phyloP scores from a whole-genome alignment of 345 rosid genomes.

The Garcia nutans region DNA sequence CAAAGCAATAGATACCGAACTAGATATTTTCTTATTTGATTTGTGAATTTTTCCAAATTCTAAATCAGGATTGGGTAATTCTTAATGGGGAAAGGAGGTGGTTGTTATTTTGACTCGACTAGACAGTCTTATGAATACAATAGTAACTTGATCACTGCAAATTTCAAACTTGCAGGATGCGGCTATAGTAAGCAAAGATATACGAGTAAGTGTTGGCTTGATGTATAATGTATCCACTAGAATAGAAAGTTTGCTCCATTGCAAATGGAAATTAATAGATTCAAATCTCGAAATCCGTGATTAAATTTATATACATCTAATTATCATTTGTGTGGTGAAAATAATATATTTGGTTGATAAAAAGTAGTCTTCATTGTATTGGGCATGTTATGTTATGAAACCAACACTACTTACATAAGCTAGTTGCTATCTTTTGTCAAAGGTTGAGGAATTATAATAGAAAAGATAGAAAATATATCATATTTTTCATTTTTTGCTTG shows the following conservation, averaged over 20 bases:
- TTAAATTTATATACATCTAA: neutral
- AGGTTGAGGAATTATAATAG: no score
- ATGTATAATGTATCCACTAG: neutral
- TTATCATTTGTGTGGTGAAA: neutral
- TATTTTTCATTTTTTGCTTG: no score
- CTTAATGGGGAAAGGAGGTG: no score
- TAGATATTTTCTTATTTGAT: no score
- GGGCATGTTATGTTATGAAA: neutral
- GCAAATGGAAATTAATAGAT: neutral
- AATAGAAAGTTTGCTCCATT: neutral
- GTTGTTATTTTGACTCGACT: no score
- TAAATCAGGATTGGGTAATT: no score
- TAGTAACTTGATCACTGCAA: conserved; percentile 12
- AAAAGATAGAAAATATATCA: no score
- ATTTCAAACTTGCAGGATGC: conserved; percentile 7
- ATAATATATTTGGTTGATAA: neutral
- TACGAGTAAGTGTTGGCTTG: neutral
- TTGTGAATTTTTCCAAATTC: no score
- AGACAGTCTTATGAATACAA: no score
- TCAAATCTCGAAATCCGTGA: neutral
- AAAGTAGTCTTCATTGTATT: conserved; percentile 13
- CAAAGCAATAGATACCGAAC: no score
- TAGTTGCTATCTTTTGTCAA: neutral
- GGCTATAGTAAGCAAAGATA: neutral
- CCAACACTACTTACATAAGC: neutral